Evolutionary conservation across 495 filamentous ascomycete species (phyloP), one percentile per base, ranked within the genome.

Genomic region (Stereocaulon alpinum): DNA sequence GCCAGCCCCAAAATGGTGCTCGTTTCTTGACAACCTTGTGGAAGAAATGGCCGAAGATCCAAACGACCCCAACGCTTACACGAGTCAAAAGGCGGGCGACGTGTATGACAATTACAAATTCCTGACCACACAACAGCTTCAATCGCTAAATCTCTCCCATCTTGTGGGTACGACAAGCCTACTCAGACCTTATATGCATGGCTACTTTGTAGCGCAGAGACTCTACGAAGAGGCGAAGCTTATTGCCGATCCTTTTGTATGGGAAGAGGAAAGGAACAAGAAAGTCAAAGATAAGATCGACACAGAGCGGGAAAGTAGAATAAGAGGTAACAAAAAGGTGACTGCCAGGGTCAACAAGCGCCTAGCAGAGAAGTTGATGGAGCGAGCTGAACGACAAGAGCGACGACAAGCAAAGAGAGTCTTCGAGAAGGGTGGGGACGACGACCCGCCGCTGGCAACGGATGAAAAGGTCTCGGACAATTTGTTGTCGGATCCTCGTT

Each of bases 41-140:
- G 94, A 99, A 71, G 94, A 99, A 69, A 96, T 99, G 89, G 92
- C 91, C 3, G 91, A 94, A 68, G 80, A 85, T 59, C 76, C 74
- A 15, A 80, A 82, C 63, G 86, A 89, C 63, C 85, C 86, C 4
- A 83, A 81, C 61, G 81, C 83, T 7, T 88, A 82, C 64, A 74
- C 64, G 52, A 69, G 68, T 42, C 68, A 72, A 32, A 71, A 75
- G 40, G 70, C 71, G 32, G 83, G 86, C 40, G 83, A 91, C 61
- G 86, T 95, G 15, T 99, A 96, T 74, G 94, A 97, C 71, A 96
- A 97, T 70, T 97, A 88, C 81, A 96, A 96, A 70, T 97, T 99
- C 82, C 76, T 99, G 58, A 95, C 92, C 6, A 68, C 86, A 53
- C 82, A 86, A 37, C 88, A 97, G 72, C 79, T 98, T 30, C 82